Evolutionary conservation across 208 protist species (phyloP).

Genomic region (Crithidia brevicula): DNA sequence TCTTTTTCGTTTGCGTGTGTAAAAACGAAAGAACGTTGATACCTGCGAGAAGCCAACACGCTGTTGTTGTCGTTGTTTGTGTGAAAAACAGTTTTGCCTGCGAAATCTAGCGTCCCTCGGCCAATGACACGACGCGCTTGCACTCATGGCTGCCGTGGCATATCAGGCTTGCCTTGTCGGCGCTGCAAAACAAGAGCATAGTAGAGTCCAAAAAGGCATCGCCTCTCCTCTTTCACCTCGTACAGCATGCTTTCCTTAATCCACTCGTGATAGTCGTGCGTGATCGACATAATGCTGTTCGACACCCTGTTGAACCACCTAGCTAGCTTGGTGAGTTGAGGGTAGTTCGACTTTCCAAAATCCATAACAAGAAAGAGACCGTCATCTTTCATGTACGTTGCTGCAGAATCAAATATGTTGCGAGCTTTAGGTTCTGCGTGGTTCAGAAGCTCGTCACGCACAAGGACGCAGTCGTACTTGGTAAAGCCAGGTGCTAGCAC

Average conservation of each 20-base stretch:
- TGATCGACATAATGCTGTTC: conserved; percentile 74
- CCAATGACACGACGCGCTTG: no score
- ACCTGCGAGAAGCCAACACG: no score
- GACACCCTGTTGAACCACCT: conserved; percentile 63
- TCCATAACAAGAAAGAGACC: conserved; percentile 81
- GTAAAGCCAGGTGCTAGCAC: conserved; percentile 44
- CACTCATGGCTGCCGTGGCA: background rate
- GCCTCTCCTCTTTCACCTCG: conserved; percentile 57
- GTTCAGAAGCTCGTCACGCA: conserved; percentile 84
- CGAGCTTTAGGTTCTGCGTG: conserved; percentile 42
- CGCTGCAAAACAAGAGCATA: conserved; percentile 59
- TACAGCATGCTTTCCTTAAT: conserved; percentile 70
- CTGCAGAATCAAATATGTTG: conserved; percentile 60
- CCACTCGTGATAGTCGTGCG: conserved; percentile 81
- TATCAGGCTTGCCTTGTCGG: background rate
- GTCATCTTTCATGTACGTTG: conserved; percentile 53
- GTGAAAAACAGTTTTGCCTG: no score
- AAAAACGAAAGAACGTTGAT: no score
- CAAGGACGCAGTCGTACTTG: conserved; percentile 79
- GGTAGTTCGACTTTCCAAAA: conserved; percentile 61
- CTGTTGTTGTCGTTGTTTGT: no score
- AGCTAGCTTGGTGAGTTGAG: conserved; percentile 33
- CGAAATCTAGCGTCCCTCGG: no score
- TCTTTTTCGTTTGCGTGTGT: no score
- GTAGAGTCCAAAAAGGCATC: conserved; percentile 72